Evolutionary conservation across 2,329 filamentous ascomycete genomes (phyloP), one percentile per base, ranked within the genome.

Genomic region (Aspergillus sp.): DNA sequence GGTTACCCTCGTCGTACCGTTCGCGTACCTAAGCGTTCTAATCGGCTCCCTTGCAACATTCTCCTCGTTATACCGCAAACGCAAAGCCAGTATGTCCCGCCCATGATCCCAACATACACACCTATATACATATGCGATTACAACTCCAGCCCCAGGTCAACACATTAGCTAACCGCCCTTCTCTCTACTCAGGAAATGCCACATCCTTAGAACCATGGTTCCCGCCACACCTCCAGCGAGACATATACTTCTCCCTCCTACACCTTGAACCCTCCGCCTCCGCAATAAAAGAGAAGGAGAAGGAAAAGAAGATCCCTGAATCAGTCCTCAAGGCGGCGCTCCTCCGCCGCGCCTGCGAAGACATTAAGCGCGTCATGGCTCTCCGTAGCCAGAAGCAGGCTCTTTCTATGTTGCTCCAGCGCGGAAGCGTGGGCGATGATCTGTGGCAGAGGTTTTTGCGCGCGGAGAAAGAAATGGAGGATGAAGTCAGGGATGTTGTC

Each of bases 381-480:
- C 86, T 99, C 70, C 86, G 93, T 70, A 89, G 85, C 57, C 89
- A 91, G 66, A 99, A 98, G 80, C 90, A 90, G 68, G 91, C 95
- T 7, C 86, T 96, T 70, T 88, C 89, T 70, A 84, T 87, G 23
- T 79, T 99, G 64, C 77, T 98, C 67, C 91, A 96, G 77, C 84
- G 91, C 62, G 95, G 95, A 49, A 96, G 91, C 70, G 92, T 99
- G 2, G 93, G 95, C 14, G 95, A 99, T 73, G 95, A 99, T 75
- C 77, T 99, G 66, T 96, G 92, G 90, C 91, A 97, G 80, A 84
- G 93, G 40, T 96, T 98, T 75, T 78, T 88, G 76, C 85, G 91
- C 51, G 95, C 93, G 0, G 95, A 99, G 84, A 93, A 96, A 80
- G 95, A 99, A 78, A 96, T 98, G 82, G 93, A 99, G 78, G 91